Percentiles rank a stretch among this genome's conserved stretches.
Evolutionary conservation across 2,329 filamentous ascomycete genomes (phyloP).

Genomic region (Claviceps capensis): DNA sequence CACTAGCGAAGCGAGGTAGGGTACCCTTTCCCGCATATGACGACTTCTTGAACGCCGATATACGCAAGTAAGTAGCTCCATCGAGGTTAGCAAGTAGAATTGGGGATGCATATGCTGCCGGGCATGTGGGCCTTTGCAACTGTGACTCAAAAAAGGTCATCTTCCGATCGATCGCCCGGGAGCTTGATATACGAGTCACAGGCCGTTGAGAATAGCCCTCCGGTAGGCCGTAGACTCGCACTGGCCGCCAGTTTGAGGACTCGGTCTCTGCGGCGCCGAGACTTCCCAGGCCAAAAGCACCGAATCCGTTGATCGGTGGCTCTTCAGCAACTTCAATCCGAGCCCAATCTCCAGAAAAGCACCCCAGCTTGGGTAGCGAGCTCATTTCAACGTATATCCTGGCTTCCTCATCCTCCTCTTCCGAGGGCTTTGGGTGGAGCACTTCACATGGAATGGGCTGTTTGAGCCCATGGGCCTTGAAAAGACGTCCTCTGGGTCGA

Average conservation of each 20-base stretch:
- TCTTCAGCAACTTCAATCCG: conserved; percentile 66
- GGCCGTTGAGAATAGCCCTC: conserved; percentile 54
- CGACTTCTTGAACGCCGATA: conserved; percentile 53
- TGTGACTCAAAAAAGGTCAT: conserved; percentile 57
- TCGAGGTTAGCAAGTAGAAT: conserved; percentile 78
- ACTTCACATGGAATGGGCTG: conserved; percentile 59
- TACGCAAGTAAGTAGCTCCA: conserved; percentile 61
- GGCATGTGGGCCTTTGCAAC: conserved; percentile 43
- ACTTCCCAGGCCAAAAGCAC: conserved; percentile 52
- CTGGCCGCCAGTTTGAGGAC: conserved; percentile 60
- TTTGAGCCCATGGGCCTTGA: conserved; percentile 69
- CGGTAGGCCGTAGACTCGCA: conserved; percentile 77
- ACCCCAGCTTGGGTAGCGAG: conserved; percentile 77
- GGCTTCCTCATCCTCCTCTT: conserved; percentile 73
- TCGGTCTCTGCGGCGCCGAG: conserved; percentile 43
- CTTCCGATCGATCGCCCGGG: conserved; percentile 35
- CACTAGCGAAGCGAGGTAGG: conserved; percentile 40
- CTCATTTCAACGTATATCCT: conserved; percentile 83
- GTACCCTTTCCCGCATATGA: conserved; percentile 36
- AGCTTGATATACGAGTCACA: conserved; percentile 45
- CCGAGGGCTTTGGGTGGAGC: conserved; percentile 66
- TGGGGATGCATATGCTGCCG: conserved; percentile 65
- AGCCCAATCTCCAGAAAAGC: conserved; percentile 97
- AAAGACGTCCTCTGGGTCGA: conserved; percentile 60
- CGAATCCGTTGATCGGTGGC: conserved; percentile 53